Evolutionary conservation across 2,329 filamentous ascomycete genomes (phyloP).

Genomic region (Colletotrichum liriopes): DNA sequence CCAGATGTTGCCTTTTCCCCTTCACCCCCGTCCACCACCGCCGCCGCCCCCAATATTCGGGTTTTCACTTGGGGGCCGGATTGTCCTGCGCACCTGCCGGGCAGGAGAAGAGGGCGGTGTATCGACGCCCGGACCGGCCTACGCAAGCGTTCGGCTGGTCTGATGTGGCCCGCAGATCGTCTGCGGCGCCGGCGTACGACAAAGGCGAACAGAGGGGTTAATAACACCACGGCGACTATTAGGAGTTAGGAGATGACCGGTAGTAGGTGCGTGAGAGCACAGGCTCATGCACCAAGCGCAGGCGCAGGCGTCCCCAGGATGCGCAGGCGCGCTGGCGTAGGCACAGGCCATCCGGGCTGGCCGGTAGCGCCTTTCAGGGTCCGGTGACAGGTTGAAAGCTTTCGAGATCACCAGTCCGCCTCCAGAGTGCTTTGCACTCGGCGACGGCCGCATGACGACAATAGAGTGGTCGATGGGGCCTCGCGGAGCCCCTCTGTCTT

Average conservation of each 20-base stretch:
- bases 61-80: constrained; percentile 22
- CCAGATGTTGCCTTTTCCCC: constrained; percentile 3
- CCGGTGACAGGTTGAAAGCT: constrained; percentile 35
- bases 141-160: constrained; percentile 16
- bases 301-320: constrained; percentile 16
- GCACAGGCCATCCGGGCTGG: constrained; percentile 38
- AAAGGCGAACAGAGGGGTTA: constrained; percentile 29
- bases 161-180: constrained; percentile 22
- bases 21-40: neutral
- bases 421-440: constrained; percentile 9
- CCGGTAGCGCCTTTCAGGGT: constrained; percentile 36
- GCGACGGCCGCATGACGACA: constrained; percentile 34
- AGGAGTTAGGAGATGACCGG: constrained; percentile 19
- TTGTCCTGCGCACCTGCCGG: constrained; percentile 24
- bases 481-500: constrained; percentile 14
- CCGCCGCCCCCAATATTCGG: constrained; percentile 16
- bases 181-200: constrained; percentile 20
- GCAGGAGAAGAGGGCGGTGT: constrained; percentile 1
- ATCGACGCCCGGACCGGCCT: constrained; percentile 11
- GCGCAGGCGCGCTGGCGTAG: constrained; percentile 15
- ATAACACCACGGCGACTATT: constrained; percentile 28
- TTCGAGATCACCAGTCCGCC: constrained; percentile 6
- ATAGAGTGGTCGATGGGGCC: constrained; percentile 17
- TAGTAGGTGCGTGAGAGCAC: constrained; percentile 5
- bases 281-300: constrained; percentile 29